Conservation (phyloP, 192 early-diverging fungal genomes). For the Hyaloraphidium curvatum region DNA sequence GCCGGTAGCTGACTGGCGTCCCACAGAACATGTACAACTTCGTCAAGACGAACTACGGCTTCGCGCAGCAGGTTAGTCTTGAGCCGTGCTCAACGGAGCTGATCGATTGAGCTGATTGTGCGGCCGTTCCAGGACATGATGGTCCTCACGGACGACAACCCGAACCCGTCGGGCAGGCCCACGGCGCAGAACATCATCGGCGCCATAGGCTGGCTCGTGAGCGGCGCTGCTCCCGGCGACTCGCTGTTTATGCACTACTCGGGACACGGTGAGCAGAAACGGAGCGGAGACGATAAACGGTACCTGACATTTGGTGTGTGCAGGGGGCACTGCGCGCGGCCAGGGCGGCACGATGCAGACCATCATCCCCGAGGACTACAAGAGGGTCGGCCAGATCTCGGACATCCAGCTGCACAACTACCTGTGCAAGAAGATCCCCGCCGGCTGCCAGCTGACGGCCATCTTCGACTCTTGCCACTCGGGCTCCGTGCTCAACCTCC, state of each 20-base stretch:
- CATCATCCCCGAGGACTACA: conserved; percentile 57
- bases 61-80: not conserved
- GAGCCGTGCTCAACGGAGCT: not conserved
- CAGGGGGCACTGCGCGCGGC: conserved; percentile 26
- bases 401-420: conserved; percentile 42
- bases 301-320: no score
- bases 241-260: conserved; percentile 60
- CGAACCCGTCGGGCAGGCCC: conserved; percentile 5
- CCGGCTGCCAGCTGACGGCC: conserved; percentile 45
- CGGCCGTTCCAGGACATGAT: conserved; percentile 14
- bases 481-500: not conserved
- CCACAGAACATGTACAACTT: not conserved
- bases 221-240: conserved; percentile 42
- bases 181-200: conserved; percentile 35
- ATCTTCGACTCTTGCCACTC: conserved; percentile 55
- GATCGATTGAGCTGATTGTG: not conserved
- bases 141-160: conserved; percentile 5
- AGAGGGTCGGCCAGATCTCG: conserved; percentile 41
- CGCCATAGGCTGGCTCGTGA: conserved; percentile 47
- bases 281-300: no score
- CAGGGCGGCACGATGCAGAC: conserved; percentile 39
- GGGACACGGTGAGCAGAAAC: no score
- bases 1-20: no score
- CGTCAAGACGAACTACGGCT: not conserved
- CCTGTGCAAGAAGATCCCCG: conserved; percentile 41